Evolutionary conservation across 2,329 filamentous ascomycete genomes (phyloP).

Genomic region (Penicillium sp.): DNA sequence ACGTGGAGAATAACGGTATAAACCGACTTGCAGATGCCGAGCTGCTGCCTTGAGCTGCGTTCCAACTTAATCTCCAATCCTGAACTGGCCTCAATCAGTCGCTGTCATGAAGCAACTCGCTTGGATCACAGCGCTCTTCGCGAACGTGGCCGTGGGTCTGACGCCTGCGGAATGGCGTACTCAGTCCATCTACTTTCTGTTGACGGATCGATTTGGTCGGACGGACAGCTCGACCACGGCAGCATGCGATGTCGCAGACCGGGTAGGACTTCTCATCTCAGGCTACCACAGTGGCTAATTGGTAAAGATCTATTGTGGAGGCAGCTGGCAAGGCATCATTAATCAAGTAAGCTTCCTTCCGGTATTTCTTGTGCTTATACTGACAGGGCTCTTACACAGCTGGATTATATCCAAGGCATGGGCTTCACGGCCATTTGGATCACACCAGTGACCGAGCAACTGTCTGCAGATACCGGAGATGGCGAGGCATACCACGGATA

Average conservation of each 20-base stretch:
- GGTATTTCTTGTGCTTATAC: background rate
- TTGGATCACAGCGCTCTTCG: background rate
- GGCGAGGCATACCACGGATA: conserved; percentile 52
- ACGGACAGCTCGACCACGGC: conserved; percentile 40
- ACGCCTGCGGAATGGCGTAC: conserved; percentile 40
- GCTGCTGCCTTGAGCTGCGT: background rate
- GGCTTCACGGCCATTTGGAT: conserved; percentile 55
- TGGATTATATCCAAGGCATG: conserved; percentile 53
- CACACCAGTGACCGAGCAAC: conserved; percentile 45
- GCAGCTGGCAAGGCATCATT: conserved; percentile 50
- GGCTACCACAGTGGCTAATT: conserved; percentile 33
- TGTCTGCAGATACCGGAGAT: conserved; percentile 36
- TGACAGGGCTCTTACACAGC: conserved; percentile 20
- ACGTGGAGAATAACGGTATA: background rate
- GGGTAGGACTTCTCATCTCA: conserved; percentile 43
- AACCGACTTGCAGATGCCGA: background rate
- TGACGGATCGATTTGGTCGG: conserved; percentile 48
- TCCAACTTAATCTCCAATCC: background rate
- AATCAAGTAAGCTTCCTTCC: conserved; percentile 28
- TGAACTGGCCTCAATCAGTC: background rate
- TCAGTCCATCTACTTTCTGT: conserved; percentile 48
- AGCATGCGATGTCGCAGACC: conserved; percentile 27
- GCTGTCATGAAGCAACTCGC: background rate
- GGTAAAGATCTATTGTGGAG: conserved; percentile 45
- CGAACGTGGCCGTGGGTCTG: conserved; percentile 3